A percentile compares a stretch with the other conserved stretches of the same genome.
Evolutionary conservation across 2,329 filamentous ascomycete genomes (phyloP).

Genomic region (Penicillium fuscoglaucum): DNA sequence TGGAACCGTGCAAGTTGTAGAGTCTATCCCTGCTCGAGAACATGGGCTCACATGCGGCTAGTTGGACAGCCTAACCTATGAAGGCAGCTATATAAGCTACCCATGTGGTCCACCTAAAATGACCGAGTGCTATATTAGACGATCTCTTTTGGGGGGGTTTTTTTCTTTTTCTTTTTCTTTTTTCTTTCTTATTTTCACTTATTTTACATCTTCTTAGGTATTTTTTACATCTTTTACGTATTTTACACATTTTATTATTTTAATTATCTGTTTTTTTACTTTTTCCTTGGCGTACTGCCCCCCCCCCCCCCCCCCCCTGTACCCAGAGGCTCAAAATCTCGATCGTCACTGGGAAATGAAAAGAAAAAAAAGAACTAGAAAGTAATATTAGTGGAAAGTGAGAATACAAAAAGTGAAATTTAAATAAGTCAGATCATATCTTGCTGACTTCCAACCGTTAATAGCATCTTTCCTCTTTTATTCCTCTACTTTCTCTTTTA

Average conservation of each 20-base stretch:
- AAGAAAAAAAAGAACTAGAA: not conserved
- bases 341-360: constrained; percentile 22
- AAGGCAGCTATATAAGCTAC: constrained; percentile 22
- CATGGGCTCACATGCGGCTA: constrained; percentile 2
- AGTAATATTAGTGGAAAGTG: not conserved
- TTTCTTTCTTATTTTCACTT: not conserved
- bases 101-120: constrained; percentile 13
- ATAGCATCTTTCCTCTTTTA: not conserved
- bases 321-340: constrained; percentile 29
- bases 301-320: constrained; percentile 14
- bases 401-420: not conserved
- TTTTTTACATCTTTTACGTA: not conserved
- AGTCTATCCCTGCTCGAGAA: not conserved
- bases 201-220: not conserved
- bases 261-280: not conserved
- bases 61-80: constrained; percentile 17
- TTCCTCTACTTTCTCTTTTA: not conserved
- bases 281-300: not conserved
- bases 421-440: constrained; percentile 13
- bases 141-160: not conserved
- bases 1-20: not conserved
- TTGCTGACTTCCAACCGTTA: constrained; percentile 4
- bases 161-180: not conserved
- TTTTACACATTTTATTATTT: not conserved
- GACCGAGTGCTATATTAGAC: constrained; percentile 15